Evolutionary conservation across 768 basidiomycete species (phyloP), one percentile per base, ranked within the genome.

Genomic region (Galerina sulciceps): DNA sequence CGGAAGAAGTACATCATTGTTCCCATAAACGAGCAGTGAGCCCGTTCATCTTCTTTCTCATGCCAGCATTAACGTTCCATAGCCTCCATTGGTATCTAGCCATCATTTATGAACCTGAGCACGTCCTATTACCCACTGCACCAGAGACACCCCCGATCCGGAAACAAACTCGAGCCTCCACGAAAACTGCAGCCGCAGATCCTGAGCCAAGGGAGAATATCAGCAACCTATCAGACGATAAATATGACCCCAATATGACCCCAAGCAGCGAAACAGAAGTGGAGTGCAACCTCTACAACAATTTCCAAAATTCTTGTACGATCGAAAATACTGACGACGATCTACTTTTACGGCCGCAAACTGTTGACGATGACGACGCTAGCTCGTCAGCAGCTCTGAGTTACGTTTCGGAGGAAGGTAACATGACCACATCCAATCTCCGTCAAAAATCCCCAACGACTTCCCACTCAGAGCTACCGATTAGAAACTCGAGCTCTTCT

Each of bases 61-160:
- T 11, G 26, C n/a, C n/a, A n/a, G n/a, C n/a, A 34, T 36, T 44
- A 35, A 37, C 45, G 23, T 4, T 46, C 37, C 37, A 18, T 43
- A 99, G 96, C 65, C 74, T 93, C 43, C 97, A 99, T 75, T 99
- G 97, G 97, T 99, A 97, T 73, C 84, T 99, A 40, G 96, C 93
- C 14, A 87, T 99, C 60, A 96, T 99, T 63, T 90, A 86, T 71
- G 87, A 90, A 58, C 96, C 97, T 0, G 86, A 85, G 53, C 90
- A 69, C 60, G 71, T 81, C 36, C 76, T 81, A n/a, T 77, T 81
- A 26, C 75, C 74, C 34, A 40, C 53, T 36, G 31, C 57, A 34
- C 31, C 54, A 8, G 51, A 55, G 3, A 50, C 36, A 5, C 40
- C 57, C n/a, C 43, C 64, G 22, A 55, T 64, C 23, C 67, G 70